Evolutionary conservation across 495 filamentous ascomycete species (phyloP), one percentile per base, ranked within the genome.

Genomic region (Cladorrhinum samala): DNA sequence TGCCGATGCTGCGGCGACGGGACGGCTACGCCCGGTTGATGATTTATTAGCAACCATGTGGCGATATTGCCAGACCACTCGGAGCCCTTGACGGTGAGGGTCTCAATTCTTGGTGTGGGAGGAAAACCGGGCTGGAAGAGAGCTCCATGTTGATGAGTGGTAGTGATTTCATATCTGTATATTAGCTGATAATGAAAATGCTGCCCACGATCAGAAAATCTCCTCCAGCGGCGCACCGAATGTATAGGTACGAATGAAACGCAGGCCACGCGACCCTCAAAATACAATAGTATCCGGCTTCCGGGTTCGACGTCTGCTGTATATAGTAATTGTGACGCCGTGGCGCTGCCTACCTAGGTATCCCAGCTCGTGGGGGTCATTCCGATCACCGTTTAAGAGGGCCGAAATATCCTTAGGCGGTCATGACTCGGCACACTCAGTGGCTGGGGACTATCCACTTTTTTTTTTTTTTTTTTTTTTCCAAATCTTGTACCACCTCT

Each of bases 221-320:
- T 24, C 24, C 24, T 45, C 42, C 24, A 45, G 42, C 20, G 24
- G 16, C 42, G n/a, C n/a, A n/a, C n/a, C n/a, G n/a, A n/a, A n/a
- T n/a, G n/a, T n/a, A n/a, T n/a, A n/a, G n/a, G n/a, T n/a, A n/a
- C n/a, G 20, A 20, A 21, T 21, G 42, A 21, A 24, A 21, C 18
- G 42, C 9, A 45, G 18, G 4, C 24, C 42, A 17, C 18, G 14
- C 39, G 19, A 21, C 5, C 14, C 3, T 24, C 18, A 20, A 20
- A 19, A 45, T 45, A 13, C 9, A 9, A 21, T 21, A 45, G 24
- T 45, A 45, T 45, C 8, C 14, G 42, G 5, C 20, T 45, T 45
- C 42, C 42, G 42, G 20, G 42, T 45, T 45, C 42, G 42, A 21
- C 20, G 42, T n/a, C n/a, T n/a, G n/a, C n/a, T n/a, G n/a, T n/a